Evolutionary conservation across 345 rosid species (phyloP), one percentile per base, ranked within the genome.

Genomic region (Melaleuca alternifolia): DNA sequence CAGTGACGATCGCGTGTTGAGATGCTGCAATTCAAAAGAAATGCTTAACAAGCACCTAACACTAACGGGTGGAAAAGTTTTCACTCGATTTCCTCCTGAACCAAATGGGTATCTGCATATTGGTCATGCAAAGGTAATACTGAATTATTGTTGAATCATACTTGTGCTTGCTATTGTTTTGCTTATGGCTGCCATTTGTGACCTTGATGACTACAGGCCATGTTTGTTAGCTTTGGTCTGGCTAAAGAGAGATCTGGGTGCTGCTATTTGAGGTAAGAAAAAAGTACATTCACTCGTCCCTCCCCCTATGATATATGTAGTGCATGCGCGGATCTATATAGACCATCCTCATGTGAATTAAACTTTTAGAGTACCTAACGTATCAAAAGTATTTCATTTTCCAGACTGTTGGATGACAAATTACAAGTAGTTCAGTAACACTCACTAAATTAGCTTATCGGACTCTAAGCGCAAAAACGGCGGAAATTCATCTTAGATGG

Each of bases 31-130:
- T 88, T 89, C 91, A 24, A 93, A 89, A 92, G 96, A 95, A 91
- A 82, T 91, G 92, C 98, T 98, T 86, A 93, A 93, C 77, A 96
- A 94, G 84, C 99, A 98, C 92, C 91, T 98, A 90, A 93, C 91
- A 88, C 89, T 87, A 85, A 96, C 98, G 26, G 95, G 94, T 16
- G 94, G 98, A 24, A 96, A 93, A 87, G 95, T 98, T 85, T 92
- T 92, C 84, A 93, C 97, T 13, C 96, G 98, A 82, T 98, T 96
- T 62, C 99, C 98, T 14, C 99, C 99, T 65, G 99, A 98, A 91
- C 99, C 99, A 88, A 98, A 98, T 94, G 99, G 99, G 50, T 96
- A 96, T 92, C 93, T 96, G 48, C 99, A 98, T 87, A 98, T 98
- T 88, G 99, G 99, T 82, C 99, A 96, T 93, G 99, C 99, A 44